phyloP scores from a whole-genome alignment of 805 yeast species.

The Candida piceae region DNA sequence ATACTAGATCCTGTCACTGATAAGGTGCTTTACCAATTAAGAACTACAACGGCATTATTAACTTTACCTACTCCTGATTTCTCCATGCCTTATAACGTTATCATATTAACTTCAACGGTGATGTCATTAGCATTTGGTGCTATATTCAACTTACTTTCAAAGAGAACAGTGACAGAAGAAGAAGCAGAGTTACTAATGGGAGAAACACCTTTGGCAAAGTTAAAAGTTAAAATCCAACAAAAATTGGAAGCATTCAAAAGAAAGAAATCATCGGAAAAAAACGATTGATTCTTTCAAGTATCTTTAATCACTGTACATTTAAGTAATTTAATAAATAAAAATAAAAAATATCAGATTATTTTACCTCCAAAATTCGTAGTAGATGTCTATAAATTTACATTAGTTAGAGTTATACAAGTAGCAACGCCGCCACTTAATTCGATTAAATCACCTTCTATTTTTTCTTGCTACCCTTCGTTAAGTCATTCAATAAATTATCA shows the following conservation, averaged over 20 bases:
- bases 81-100: slow-evolving; percentile 97
- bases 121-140: slow-evolving; percentile 92
- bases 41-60: slow-evolving; percentile 84
- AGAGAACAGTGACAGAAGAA: slow-evolving; percentile 69
- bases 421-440: too few species aligned
- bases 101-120: slow-evolving; percentile 86
- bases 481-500: slow-evolving; percentile 7
- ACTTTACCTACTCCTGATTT: slow-evolving; percentile 96
- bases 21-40: slow-evolving; percentile 39
- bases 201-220: slow-evolving; percentile 5
- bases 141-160: slow-evolving; percentile 69
- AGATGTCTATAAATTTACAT: too few species aligned
- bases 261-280: too few species aligned
- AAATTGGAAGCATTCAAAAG: not conserved
- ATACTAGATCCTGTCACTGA: slow-evolving; percentile 32
- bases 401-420: too few species aligned
- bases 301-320: too few species aligned
- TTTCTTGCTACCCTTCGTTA: slow-evolving; percentile 6
- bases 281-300: too few species aligned
- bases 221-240: not conserved
- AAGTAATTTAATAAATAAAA: too few species aligned
- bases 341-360: too few species aligned
- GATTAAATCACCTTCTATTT: not conserved
- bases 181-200: slow-evolving; percentile 42
- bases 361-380: too few species aligned